Conservation (phyloP, 257 asterid genomes). For the Plantago elongata region DNA sequence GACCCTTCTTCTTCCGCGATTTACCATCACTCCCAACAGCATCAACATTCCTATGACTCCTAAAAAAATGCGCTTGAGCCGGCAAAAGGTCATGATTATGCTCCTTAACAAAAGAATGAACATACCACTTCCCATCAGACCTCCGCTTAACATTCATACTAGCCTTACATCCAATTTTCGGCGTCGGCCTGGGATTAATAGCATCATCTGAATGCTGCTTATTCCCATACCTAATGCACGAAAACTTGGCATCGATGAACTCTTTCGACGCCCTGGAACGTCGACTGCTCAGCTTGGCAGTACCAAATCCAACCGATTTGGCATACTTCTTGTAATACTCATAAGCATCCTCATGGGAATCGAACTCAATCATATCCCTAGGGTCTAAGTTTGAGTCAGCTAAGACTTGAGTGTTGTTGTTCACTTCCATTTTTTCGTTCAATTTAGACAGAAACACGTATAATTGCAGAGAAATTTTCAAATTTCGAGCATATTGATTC, state of each 20-base stretch:
- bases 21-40: slow-evolving; percentile 49
- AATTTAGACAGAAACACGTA: neutral
- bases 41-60: slow-evolving; percentile 70
- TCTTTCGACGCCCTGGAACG: slow-evolving; percentile 91
- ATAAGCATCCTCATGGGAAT: slow-evolving; percentile 78
- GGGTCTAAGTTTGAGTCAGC: slow-evolving; percentile 48
- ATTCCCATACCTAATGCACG: slow-evolving; percentile 91
- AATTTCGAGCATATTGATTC: neutral
- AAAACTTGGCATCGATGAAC: slow-evolving; percentile 89
- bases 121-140: slow-evolving; percentile 66
- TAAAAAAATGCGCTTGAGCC: slow-evolving; percentile 73
- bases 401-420: slow-evolving; percentile 20
- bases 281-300: slow-evolving; percentile 89
- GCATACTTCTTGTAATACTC: slow-evolving; percentile 81
- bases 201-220: slow-evolving; percentile 96
- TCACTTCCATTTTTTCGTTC: slow-evolving; percentile 44
- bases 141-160: slow-evolving; percentile 89
- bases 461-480: neutral
- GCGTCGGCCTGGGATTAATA: slow-evolving; percentile 88
- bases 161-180: slow-evolving; percentile 91
- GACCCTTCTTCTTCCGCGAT: slow-evolving; percentile 57
- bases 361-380: slow-evolving; percentile 67
- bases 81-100: slow-evolving; percentile 97
- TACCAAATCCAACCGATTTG: slow-evolving; percentile 81
- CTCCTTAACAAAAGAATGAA: slow-evolving; percentile 76